A percentile compares a stretch with the other conserved stretches of the same genome.
phyloP scores from a whole-genome alignment of 2,329 filamentous ascomycete species.

The Aspergillus sp. region DNA sequence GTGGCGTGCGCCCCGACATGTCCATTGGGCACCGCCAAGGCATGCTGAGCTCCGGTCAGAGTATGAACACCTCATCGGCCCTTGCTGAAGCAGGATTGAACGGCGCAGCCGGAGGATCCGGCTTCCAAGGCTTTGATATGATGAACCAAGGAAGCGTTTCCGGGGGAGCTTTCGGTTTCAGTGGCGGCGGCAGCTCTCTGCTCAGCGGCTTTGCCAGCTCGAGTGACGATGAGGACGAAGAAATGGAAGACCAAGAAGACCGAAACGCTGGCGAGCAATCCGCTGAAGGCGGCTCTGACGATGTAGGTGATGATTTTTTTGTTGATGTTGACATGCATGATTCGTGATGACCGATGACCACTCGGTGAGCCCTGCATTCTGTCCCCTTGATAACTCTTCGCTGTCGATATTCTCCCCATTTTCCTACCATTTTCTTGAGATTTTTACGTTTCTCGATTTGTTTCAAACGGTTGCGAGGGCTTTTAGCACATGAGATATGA shows the following conservation, averaged over 20 bases:
- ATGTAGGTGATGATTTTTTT: constrained; percentile 65
- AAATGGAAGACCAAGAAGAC: constrained; percentile 70
- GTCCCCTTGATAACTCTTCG: constrained; percentile 14
- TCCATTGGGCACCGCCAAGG: constrained; percentile 75
- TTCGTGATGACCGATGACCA: constrained; percentile 44
- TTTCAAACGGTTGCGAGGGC: constrained; percentile 11
- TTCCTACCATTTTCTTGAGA: too few species aligned
- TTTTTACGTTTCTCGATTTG: background rate
- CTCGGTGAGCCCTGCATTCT: background rate
- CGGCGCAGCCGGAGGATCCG: constrained; percentile 54
- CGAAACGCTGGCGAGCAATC: constrained; percentile 36
- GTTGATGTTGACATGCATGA: constrained; percentile 62
- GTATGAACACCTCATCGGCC: constrained; percentile 63
- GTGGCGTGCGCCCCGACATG: constrained; percentile 89
- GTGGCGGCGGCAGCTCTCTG: constrained; percentile 63
- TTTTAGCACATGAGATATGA: constrained; percentile 16
- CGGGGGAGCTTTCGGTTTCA: constrained; percentile 70
- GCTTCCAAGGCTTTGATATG: constrained; percentile 64
- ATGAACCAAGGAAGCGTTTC: constrained; percentile 64
- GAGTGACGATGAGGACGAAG: constrained; percentile 94
- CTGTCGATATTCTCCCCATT: constrained; percentile 5
- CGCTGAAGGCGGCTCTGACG: constrained; percentile 56
- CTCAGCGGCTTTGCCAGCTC: constrained; percentile 91
- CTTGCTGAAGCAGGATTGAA: constrained; percentile 80
- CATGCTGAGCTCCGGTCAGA: constrained; percentile 58